These are phyloP conservation scores for Thinopyrum obtusiflorum DNA, from an alignment of 202 grass and related monocot species.

Conservation along the genomic window DNA sequence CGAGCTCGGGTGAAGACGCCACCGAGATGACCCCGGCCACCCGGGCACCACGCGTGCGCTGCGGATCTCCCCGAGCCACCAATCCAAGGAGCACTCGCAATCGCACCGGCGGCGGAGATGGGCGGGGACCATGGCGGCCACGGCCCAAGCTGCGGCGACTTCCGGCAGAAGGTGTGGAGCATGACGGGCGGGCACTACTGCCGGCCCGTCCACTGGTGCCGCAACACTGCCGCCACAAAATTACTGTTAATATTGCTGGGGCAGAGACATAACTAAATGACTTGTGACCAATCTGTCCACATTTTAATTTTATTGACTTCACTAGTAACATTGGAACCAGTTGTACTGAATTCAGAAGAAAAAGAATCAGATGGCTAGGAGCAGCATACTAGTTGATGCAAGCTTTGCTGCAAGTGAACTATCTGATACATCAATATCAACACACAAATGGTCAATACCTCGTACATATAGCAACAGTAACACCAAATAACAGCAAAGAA, in stretches of 20 bases:
- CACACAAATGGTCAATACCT: too few relatives aligned
- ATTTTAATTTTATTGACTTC: neutral
- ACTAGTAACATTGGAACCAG: neutral
- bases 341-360: neutral
- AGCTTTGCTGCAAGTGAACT: neutral
- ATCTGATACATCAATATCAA: neutral
- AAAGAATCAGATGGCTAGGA: neutral
- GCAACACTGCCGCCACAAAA: constrained; percentile 97
- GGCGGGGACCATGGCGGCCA: constrained; percentile 48
- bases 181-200: constrained; percentile 96
- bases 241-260: too few relatives aligned
- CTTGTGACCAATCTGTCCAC: neutral
- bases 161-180: constrained; percentile 92
- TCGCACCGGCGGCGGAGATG: constrained; percentile 41
- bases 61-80: too few relatives aligned
- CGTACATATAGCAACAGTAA: too few relatives aligned
- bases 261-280: neutral
- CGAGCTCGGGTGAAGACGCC: too few relatives aligned
- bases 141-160: constrained; percentile 54
- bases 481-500: neutral
- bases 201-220: constrained; percentile 93
- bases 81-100: neutral
- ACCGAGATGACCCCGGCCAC: too few relatives aligned
- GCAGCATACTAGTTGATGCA: neutral
- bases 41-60: too few relatives aligned